Evolutionary conservation across 805 yeast genomes (phyloP), one percentile per base, ranked within the genome.

Genomic region (Blastobotrys peoriensis): DNA sequence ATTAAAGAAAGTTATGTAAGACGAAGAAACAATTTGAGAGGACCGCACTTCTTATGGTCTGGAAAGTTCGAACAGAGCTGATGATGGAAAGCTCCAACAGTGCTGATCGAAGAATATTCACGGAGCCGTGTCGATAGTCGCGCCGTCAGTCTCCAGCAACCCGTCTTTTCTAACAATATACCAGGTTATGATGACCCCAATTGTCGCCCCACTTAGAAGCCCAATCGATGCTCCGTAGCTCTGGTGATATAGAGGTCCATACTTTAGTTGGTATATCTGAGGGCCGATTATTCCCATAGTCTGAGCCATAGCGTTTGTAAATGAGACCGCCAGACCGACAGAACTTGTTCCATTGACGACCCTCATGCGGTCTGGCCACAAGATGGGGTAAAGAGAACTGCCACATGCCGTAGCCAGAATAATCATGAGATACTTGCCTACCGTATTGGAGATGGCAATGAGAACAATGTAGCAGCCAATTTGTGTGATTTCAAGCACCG

Each of bases 261-360:
- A 41, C 21, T 41, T 41, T 6, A 25, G 18, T 30, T 41, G 44
- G 21, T 41, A 41, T 6, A 41, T 21, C 33, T 34, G 38, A 23
- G 44, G 44, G 15, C 44, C 44, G 13, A 41, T 27, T 4, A 41
- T 25, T 15, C 44, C 44, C 44, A 41, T 41, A 13, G 39, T 19
- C 21, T 41, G 44, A 13, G 39, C 44, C 44, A 41, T 41, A 15
- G 40, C 38, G 16, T 41, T 41, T 3, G 44, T 41, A 19, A 25
- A 41, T 5, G 40, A 25, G 33, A 41, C 33, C 6, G 44, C 44
- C 30, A 41, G 34, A 13, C 39, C 44, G 3, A 38, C 44, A 10
- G 44, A 41, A 19, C 43, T 35, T 5, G 44, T 41, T 30, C 44
- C 44, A 2, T 21, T 16, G 4, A 41, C 38, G 21, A 41, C 41